Evolutionary conservation across 108 stramenopile genomes (phyloP).

Genomic region (Seminavis robusta): DNA sequence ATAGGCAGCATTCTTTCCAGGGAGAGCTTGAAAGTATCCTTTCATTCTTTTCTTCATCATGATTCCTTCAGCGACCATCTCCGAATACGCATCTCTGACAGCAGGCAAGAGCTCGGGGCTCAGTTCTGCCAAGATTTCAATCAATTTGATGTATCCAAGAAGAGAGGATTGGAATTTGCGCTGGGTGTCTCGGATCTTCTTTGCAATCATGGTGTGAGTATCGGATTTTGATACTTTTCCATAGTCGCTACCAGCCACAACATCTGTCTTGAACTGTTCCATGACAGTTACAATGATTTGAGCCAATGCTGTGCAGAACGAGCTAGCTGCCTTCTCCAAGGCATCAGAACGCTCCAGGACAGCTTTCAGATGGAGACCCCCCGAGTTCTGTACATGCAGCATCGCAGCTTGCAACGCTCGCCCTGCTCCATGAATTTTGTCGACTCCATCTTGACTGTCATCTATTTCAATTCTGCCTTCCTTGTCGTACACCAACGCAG

Average conservation of each 20-base stretch:
- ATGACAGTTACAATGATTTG: slow-evolving; percentile 84
- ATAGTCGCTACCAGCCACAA: slow-evolving; percentile 49
- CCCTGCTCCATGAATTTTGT: slow-evolving; percentile 73
- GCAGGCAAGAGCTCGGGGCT: slow-evolving; percentile 81
- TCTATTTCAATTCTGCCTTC: slow-evolving; percentile 68
- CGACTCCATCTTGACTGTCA: slow-evolving; percentile 73
- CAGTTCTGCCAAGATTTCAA: slow-evolving; percentile 76
- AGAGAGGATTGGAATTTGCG: slow-evolving; percentile 80
- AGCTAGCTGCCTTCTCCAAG: slow-evolving; percentile 45
- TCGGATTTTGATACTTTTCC: slow-evolving; percentile 72
- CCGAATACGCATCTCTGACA: slow-evolving; percentile 79
- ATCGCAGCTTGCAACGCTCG: slow-evolving; percentile 74
- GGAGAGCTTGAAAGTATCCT: slow-evolving; percentile 80
- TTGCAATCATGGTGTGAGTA: slow-evolving; percentile 78
- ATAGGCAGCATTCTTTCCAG: slow-evolving; percentile 73
- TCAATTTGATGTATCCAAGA: slow-evolving; percentile 81
- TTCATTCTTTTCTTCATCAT: slow-evolving; percentile 88
- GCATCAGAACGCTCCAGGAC: slow-evolving; percentile 73
- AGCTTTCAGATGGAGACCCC: slow-evolving; percentile 79
- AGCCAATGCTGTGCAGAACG: slow-evolving; percentile 74
- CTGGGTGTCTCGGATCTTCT: slow-evolving; percentile 84
- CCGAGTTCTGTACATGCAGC: slow-evolving; percentile 70
- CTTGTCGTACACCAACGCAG: slow-evolving; percentile 64
- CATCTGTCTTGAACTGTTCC: slow-evolving; percentile 77
- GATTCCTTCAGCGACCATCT: slow-evolving; percentile 84